These are phyloP conservation scores for Sporothrix sp. DNA, from an alignment of 2,329 filamentous ascomycete species.

Conservation along the genomic window DNA sequence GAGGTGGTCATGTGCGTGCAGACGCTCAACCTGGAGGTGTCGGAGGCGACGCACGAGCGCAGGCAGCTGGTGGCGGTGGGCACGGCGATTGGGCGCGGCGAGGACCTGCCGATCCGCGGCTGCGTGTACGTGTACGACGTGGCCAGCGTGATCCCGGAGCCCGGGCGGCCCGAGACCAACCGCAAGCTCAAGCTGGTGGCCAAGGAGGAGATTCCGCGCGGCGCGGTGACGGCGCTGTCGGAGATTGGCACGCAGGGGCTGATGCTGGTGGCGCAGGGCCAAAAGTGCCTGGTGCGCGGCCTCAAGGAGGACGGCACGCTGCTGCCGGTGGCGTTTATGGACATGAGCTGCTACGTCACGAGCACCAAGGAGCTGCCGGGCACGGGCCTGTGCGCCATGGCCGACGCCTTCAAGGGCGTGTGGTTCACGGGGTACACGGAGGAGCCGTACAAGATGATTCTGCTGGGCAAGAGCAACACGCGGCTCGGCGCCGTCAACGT, in stretches of 20 bases:
- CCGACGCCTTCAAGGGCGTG: constrained; percentile 83
- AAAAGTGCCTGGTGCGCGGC: constrained; percentile 94
- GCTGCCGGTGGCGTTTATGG: constrained; percentile 90
- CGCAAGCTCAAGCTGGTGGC: constrained; percentile 76
- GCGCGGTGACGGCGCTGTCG: constrained; percentile 78
- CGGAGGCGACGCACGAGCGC: constrained; percentile 80
- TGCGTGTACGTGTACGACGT: constrained; percentile 86
- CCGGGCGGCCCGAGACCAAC: constrained; percentile 74
- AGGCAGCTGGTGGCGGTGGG: constrained; percentile 75
- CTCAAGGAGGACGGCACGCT: constrained; percentile 91
- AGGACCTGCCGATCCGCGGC: constrained; percentile 79
- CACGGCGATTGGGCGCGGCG: constrained; percentile 75
- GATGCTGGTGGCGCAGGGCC: constrained; percentile 82
- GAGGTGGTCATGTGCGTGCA: constrained; percentile 77
- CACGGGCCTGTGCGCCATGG: constrained; percentile 78
- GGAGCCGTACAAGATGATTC: constrained; percentile 89
- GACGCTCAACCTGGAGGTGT: constrained; percentile 76
- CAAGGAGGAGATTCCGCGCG: constrained; percentile 83
- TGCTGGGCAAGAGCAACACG: constrained; percentile 79
- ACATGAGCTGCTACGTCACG: constrained; percentile 90
- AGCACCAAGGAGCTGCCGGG: constrained; percentile 73
- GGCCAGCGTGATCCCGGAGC: constrained; percentile 83
- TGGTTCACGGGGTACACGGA: constrained; percentile 97
- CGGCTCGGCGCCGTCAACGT: constrained; percentile 69
- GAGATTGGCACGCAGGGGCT: constrained; percentile 81